Percentiles rank a stretch among this genome's conserved stretches.
phyloP scores from a whole-genome alignment of 257 asterid genomes.

The Nicotiana attenuata region DNA sequence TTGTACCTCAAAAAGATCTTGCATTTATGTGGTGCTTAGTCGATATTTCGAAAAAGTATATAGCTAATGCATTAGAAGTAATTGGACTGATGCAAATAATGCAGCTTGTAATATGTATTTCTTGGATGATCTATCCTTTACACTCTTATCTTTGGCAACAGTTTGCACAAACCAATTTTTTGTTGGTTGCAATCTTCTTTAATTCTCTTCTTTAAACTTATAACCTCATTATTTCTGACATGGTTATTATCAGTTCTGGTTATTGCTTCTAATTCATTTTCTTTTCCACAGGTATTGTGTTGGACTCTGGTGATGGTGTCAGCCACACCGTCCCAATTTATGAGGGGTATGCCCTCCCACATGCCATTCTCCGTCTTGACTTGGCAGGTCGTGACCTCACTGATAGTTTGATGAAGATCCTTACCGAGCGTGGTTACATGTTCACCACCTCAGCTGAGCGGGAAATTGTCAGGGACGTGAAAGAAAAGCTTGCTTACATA shows the following conservation, averaged over 20 bases:
- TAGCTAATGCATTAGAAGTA: neutral
- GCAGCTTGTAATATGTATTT: neutral
- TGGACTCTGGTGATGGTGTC: slow-evolving; percentile 49
- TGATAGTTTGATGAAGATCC: slow-evolving; percentile 34
- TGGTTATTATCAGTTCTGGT: neutral
- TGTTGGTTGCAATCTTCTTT: neutral
- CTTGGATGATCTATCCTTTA: neutral
- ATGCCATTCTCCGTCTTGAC: slow-evolving; percentile 44
- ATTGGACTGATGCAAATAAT: neutral
- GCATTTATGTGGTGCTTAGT: neutral
- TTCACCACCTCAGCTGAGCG: slow-evolving; percentile 42
- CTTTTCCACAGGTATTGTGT: slow-evolving; percentile 29
- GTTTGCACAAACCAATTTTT: neutral
- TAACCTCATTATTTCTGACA: neutral
- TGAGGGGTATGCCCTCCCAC: slow-evolving; percentile 42
- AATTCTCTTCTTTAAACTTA: neutral
- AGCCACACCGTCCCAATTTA: slow-evolving; percentile 44
- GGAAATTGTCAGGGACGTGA: slow-evolving; percentile 43
- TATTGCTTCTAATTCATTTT: slow-evolving; percentile 1
- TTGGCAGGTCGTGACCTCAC: slow-evolving; percentile 47
- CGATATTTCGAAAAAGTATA: neutral
- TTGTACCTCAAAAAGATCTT: neutral
- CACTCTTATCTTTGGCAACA: neutral
- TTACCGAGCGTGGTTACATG: slow-evolving; percentile 39
- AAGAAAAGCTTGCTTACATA: slow-evolving; percentile 37